phyloP scores from a whole-genome alignment of 345 rosid species.

The Lenwebbia sp. region DNA sequence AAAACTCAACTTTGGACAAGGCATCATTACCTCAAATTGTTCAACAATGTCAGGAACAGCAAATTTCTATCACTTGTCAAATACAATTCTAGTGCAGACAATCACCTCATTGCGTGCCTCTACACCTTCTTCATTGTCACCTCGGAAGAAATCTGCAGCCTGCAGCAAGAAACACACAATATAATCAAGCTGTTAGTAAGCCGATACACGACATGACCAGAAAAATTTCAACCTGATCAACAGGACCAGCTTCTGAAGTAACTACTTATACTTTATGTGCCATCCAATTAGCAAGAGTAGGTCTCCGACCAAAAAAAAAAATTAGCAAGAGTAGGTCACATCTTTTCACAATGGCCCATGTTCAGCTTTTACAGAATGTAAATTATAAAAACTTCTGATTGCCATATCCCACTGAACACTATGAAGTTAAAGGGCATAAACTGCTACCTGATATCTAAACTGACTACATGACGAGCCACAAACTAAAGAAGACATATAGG shows the following conservation, averaged over 20 bases:
- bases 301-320: not conserved
- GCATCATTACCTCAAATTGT: not conserved
- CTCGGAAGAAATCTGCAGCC: slow-evolving; percentile 97
- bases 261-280: not conserved
- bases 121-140: slow-evolving; percentile 93
- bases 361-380: not conserved
- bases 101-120: slow-evolving; percentile 98
- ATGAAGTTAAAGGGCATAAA: not conserved
- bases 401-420: not conserved
- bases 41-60: not conserved
- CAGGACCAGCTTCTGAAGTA: not conserved
- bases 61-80: not conserved
- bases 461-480: not conserved
- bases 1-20: not conserved
- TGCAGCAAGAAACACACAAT: slow-evolving; percentile 25
- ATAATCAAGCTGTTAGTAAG: not conserved
- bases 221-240: not conserved
- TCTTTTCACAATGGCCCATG: not conserved
- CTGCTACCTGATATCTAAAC: not conserved
- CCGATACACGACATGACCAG: not conserved
- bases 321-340: not conserved
- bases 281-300: not conserved
- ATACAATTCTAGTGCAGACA: not conserved
- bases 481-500: not conserved
- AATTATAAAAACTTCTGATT: not conserved